These are phyloP conservation scores for Quercus glauca DNA, from an alignment of 306 rosid genomes.

Conservation along the genomic window DNA sequence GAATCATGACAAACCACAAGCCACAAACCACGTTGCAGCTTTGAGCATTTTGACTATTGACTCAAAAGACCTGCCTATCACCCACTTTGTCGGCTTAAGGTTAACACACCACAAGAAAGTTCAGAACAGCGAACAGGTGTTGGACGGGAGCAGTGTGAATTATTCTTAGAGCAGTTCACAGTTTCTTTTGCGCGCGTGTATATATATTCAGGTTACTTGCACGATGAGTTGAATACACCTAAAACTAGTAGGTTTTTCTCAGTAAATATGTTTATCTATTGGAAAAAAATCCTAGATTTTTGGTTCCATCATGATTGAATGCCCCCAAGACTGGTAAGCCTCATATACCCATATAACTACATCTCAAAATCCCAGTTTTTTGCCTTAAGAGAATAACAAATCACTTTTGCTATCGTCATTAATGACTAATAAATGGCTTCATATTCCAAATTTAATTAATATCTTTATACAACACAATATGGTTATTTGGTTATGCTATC, in stretches of 20 bases:
- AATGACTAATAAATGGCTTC: background rate
- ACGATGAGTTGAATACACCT: background rate
- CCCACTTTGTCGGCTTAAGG: background rate
- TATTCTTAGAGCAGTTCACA: no score
- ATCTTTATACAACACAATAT: background rate
- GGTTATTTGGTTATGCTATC: background rate
- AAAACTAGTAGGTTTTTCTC: background rate
- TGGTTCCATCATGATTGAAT: background rate
- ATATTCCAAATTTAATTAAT: background rate
- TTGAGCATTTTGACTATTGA: no score
- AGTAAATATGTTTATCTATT: background rate
- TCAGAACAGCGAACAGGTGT: background rate
- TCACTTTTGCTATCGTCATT: no score
- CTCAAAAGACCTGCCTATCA: background rate
- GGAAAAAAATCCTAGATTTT: background rate
- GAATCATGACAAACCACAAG: no score
- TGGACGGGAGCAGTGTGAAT: background rate
- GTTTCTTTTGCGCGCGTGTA: no score
- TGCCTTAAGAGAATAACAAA: no score
- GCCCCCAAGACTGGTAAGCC: no score
- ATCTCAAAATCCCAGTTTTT: no score
- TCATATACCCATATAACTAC: no score
- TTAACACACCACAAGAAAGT: background rate
- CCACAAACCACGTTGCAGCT: no score
- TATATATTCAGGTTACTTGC: no score